Conservation (phyloP, 768 basidiomycete species). For the Phylloporus arenicola region DNA sequence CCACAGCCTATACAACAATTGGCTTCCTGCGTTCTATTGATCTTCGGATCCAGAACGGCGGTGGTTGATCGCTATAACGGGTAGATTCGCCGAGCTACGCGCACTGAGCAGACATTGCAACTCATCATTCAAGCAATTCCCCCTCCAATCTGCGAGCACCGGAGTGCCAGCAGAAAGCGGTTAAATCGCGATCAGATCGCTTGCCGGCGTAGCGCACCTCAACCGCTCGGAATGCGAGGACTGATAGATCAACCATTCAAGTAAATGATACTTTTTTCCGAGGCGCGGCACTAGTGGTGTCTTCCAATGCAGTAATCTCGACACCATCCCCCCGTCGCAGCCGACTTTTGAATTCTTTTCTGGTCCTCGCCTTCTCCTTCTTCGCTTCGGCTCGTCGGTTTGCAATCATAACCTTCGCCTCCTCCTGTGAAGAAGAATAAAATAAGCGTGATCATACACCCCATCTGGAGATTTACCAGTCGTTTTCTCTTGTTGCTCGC, state of each 20-base stretch:
- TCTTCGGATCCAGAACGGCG: constrained; percentile 10
- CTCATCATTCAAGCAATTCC: constrained; percentile 11
- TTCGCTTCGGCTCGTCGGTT: constrained; percentile 35
- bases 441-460: constrained; percentile 7
- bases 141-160: constrained; percentile 6
- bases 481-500: constrained; percentile 32
- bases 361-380: constrained; percentile 34
- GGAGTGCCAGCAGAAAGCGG: constrained; percentile 6
- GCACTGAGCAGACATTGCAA: constrained; percentile 12
- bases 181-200: constrained; percentile 25
- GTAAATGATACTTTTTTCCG: constrained; percentile 33
- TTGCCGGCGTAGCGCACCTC: constrained; percentile 3
- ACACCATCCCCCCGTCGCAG: constrained; percentile 8
- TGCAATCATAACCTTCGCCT: constrained; percentile 36
- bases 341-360: constrained; percentile 21
- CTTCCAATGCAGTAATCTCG: constrained; percentile 10
- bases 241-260: constrained; percentile 18
- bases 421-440: constrained; percentile 32
- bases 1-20: not conserved
- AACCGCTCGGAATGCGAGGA: constrained; percentile 16
- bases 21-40: constrained; percentile 6
- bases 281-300: constrained; percentile 11
- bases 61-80: constrained; percentile 17
- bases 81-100: constrained; percentile 14
- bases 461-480: constrained; percentile 32